These are phyloP conservation scores for Sphenostylis stenocarpa DNA, from an alignment of 306 rosid species.

Conservation along the genomic window DNA sequence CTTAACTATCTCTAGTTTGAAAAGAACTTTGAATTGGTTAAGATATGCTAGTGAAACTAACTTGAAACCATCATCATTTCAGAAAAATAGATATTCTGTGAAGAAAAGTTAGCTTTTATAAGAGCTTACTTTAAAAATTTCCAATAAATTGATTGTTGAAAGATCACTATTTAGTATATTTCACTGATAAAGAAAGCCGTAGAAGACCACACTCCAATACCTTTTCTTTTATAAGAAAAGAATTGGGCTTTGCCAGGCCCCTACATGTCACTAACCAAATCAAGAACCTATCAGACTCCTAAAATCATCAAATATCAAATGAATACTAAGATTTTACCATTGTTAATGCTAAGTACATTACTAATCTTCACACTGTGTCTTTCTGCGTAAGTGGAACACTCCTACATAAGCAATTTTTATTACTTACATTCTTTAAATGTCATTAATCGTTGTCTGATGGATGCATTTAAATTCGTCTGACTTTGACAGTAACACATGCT, in stretches of 20 bases:
- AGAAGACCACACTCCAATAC: not conserved
- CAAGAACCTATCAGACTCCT: not conserved
- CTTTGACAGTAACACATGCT: not conserved
- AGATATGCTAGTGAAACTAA: not conserved
- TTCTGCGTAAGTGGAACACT: not conserved
- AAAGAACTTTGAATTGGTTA: constrained; percentile 5
- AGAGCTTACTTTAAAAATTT: not conserved
- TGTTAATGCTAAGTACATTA: not conserved
- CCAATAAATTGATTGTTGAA: not conserved
- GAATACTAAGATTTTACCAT: not conserved
- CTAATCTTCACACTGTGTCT: not conserved
- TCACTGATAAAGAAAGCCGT: not conserved
- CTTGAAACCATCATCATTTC: not conserved
- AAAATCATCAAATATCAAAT: not conserved
- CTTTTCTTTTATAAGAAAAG: not conserved
- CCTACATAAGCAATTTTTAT: not conserved
- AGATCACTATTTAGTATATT: not conserved
- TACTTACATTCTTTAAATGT: not conserved
- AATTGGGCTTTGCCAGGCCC: no score
- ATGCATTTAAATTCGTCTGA: not conserved
- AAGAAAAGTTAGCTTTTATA: not conserved
- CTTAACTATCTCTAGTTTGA: not conserved
- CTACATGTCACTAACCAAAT: no score
- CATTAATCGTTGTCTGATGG: not conserved
- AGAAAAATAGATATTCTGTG: not conserved